phyloP scores from a whole-genome alignment of 2,329 filamentous ascomycete species.

The Aspergillus clavatus region DNA sequence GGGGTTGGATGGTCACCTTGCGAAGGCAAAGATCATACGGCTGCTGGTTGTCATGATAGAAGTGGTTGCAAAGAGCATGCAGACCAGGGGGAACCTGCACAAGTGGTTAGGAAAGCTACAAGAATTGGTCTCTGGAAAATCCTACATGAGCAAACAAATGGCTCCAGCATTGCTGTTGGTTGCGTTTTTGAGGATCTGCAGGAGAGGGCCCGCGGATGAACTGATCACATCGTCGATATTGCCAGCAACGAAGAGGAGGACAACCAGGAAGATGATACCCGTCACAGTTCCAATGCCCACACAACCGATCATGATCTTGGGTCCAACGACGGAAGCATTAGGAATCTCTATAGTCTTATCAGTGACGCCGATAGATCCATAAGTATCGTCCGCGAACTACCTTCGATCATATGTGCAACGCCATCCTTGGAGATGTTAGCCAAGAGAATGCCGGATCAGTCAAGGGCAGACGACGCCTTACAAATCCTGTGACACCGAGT shows the following conservation, averaged over 20 bases:
- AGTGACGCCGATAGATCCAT: background rate
- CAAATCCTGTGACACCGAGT: constrained; percentile 52
- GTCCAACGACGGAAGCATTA: constrained; percentile 51
- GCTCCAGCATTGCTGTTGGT: constrained; percentile 58
- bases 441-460: background rate
- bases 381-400: constrained; percentile 12
- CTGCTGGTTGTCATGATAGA: constrained; percentile 35
- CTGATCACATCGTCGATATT: constrained; percentile 54
- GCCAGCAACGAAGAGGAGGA: constrained; percentile 60
- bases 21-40: constrained; percentile 34
- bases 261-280: constrained; percentile 58
- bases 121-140: background rate
- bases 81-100: constrained; percentile 28
- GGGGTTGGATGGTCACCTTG: constrained; percentile 18
- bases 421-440: constrained; percentile 26
- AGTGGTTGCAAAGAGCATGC: constrained; percentile 29
- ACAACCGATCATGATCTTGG: constrained; percentile 62
- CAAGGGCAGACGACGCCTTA: constrained; percentile 20
- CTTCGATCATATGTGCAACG: constrained; percentile 51
- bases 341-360: constrained; percentile 36
- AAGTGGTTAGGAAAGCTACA: background rate
- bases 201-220: constrained; percentile 53
- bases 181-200: constrained; percentile 60
- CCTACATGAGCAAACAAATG: constrained; percentile 58
- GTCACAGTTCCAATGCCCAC: constrained; percentile 60